Conservation (phyloP, 192 early-diverging fungal species). For the Podila horticola region DNA sequence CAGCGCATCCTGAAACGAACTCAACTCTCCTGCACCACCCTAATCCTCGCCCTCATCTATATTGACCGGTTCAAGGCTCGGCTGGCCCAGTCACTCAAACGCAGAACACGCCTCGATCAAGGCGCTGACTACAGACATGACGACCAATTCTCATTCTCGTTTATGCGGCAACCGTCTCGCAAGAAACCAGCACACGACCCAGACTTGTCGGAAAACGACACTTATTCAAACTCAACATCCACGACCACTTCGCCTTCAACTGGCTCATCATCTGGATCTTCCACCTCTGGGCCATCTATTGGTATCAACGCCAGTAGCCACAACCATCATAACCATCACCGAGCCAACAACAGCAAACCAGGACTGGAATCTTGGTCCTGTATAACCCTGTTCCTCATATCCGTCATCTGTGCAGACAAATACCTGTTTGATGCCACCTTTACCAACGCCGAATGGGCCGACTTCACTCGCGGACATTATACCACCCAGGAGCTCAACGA, state of each 20-base stretch:
- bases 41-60: constrained; percentile 58
- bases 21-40: constrained; percentile 59
- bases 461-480: constrained; percentile 50
- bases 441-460: constrained; percentile 60
- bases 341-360: not conserved
- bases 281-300: not conserved
- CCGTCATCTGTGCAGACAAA: constrained; percentile 62
- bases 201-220: not conserved
- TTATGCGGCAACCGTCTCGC: constrained; percentile 5
- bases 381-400: constrained; percentile 56
- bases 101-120: constrained; percentile 25
- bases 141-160: constrained; percentile 2
- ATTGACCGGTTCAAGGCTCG: constrained; percentile 56
- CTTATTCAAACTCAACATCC: not conserved
- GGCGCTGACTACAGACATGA: constrained; percentile 35
- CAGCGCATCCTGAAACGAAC: constrained; percentile 56
- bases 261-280: not conserved
- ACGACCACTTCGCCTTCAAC: not conserved
- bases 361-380: constrained; percentile 50
- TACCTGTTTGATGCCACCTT: constrained; percentile 62
- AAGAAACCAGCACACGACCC: not conserved
- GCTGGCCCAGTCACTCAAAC: constrained; percentile 16
- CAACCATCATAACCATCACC: not conserved
- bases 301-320: not conserved
- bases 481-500: constrained; percentile 43